Percentiles rank a stretch among this genome's conserved stretches.
phyloP scores from a whole-genome alignment of 1,139 yeast species.

The Suhomyces panamericanus region DNA sequence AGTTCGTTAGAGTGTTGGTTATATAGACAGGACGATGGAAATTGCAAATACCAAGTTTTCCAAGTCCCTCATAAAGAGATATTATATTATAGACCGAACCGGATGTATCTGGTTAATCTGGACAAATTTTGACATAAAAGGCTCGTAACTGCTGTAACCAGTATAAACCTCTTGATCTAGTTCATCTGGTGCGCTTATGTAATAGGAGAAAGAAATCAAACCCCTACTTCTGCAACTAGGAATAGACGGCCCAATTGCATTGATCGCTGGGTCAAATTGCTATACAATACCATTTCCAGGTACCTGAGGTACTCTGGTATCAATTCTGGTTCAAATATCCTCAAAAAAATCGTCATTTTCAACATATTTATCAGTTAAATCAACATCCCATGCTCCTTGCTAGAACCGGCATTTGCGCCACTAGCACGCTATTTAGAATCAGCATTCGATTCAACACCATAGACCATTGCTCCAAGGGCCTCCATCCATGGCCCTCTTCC shows the following conservation, averaged over 20 bases:
- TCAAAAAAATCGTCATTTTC: not conserved
- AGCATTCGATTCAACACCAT: slow-evolving; percentile 19
- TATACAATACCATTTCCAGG: not conserved
- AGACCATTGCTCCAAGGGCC: slow-evolving; percentile 18
- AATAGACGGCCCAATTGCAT: too few relatives aligned
- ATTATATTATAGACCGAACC: not conserved
- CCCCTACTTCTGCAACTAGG: not conserved
- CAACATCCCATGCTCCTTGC: not conserved
- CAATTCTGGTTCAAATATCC: not conserved
- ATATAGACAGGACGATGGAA: not conserved
- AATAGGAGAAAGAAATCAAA: not conserved
- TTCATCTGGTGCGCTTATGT: not conserved
- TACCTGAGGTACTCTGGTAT: too few relatives aligned
- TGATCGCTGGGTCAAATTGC: not conserved
- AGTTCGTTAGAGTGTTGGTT: too few relatives aligned
- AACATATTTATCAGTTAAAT: not conserved
- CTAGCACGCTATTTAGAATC: not conserved
- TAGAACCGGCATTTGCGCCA: not conserved
- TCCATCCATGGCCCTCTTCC: slow-evolving; percentile 58
- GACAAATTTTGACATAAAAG: too few relatives aligned
- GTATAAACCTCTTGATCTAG: slow-evolving; percentile 14
- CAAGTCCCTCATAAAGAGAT: not conserved
- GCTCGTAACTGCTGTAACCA: slow-evolving; percentile 19
- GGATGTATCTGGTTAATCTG: too few relatives aligned
- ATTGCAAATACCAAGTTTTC: not conserved